These are phyloP conservation scores for Chaetomiaceae sp. DNA, from an alignment of 2,329 filamentous ascomycete genomes.

Conservation along the genomic window DNA sequence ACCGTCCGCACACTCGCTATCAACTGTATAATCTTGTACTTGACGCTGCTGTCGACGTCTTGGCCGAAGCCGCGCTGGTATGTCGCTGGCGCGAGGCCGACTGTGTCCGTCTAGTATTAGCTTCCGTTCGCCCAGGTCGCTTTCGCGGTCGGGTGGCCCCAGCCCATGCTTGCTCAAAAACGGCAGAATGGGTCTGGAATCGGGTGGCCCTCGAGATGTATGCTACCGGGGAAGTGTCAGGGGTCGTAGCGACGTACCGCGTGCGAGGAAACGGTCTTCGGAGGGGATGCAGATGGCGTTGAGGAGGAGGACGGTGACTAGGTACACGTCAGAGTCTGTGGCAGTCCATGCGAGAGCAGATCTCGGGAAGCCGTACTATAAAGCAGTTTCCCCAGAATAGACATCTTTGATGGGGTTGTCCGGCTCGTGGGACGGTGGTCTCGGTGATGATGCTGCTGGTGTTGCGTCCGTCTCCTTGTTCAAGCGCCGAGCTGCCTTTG, in stretches of 20 bases:
- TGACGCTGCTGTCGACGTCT: constrained; percentile 69
- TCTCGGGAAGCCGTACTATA: constrained; percentile 26
- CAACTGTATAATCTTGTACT: constrained; percentile 81
- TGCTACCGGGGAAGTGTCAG: background rate
- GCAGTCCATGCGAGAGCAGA: background rate
- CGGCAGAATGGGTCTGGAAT: no score
- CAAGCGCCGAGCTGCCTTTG: no score
- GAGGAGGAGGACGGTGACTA: constrained; percentile 79
- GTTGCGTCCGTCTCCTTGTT: background rate
- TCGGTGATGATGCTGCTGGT: background rate
- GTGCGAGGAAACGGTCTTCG: constrained; percentile 70
- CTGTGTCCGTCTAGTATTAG: constrained; percentile 55
- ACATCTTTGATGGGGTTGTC: constrained; percentile 24
- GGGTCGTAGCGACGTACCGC: constrained; percentile 56
- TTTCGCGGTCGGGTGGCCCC: no score
- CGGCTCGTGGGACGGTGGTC: background rate
- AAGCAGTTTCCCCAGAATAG: constrained; percentile 32
- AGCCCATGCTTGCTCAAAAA: no score
- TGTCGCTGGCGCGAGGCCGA: constrained; percentile 71
- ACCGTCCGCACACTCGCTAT: constrained; percentile 87
- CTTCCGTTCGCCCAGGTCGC: background rate
- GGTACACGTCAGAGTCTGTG: constrained; percentile 31
- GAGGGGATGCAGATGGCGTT: constrained; percentile 78
- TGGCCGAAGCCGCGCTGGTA: constrained; percentile 76
- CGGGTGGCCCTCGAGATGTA: no score